Evolutionary conservation across 305 asterid genomes (phyloP).

Genomic region (Fraxinus floribunda): DNA sequence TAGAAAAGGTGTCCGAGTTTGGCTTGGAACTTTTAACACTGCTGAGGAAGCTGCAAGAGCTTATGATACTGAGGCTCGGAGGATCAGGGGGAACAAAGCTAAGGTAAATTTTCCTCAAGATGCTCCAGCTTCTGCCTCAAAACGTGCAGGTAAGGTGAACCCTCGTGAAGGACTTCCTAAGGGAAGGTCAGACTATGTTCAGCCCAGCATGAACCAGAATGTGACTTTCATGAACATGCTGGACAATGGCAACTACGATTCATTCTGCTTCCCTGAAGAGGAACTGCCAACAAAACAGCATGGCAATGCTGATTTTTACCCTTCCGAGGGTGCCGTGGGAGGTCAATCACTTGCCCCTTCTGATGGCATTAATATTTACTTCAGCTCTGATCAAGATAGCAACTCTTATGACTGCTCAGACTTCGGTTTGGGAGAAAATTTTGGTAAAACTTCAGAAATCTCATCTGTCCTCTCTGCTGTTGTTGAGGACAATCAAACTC

Average conservation of each 20-base stretch:
- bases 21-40: conserved; percentile 94
- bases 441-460: conserved; percentile 70
- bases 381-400: conserved; percentile 82
- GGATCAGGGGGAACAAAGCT: conserved; percentile 90
- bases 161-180: conserved; percentile 33
- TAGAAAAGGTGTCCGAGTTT: conserved; percentile 87
- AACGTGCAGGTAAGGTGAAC: conserved; percentile 37
- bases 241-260: conserved; percentile 42
- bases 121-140: conserved; percentile 39
- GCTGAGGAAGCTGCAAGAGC: conserved; percentile 99
- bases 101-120: conserved; percentile 89
- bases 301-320: conserved; percentile 32
- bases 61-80: conserved; percentile 85
- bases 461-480: conserved; percentile 58
- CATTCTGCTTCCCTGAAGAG: conserved; percentile 51
- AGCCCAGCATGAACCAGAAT: conserved; percentile 32
- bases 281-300: conserved; percentile 53
- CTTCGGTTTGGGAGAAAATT: conserved; percentile 73
- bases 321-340: conserved; percentile 34
- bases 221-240: conserved; percentile 33
- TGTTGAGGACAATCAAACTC: conserved; percentile 54
- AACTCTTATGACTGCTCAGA: conserved; percentile 79
- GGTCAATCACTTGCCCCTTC: conserved; percentile 40
- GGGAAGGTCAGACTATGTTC: conserved; percentile 37
- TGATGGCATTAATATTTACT: conserved; percentile 46